Conservation (phyloP, 345 rosid species). For the Microthlaspi erraticum region DNA sequence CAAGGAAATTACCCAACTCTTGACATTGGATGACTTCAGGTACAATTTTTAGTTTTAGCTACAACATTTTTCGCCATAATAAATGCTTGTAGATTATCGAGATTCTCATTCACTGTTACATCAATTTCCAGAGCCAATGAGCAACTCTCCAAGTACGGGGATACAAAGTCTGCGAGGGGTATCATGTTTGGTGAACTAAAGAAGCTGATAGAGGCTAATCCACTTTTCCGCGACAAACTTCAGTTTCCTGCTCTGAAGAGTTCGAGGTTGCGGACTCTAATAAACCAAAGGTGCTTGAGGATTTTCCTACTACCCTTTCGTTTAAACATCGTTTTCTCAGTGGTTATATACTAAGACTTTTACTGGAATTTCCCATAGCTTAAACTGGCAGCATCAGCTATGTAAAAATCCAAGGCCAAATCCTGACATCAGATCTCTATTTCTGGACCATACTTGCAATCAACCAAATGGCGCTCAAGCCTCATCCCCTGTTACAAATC, state of each 20-base stretch:
- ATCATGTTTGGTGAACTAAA: slow-evolving; percentile 85
- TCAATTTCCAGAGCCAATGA: slow-evolving; percentile 72
- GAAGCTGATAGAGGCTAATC: slow-evolving; percentile 50
- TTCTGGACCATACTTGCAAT: slow-evolving; percentile 83
- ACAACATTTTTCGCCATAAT: slow-evolving; percentile 20
- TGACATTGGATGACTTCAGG: slow-evolving; percentile 88
- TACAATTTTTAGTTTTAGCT: slow-evolving; percentile 34
- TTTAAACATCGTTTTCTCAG: not conserved
- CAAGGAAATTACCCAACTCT: slow-evolving; percentile 82
- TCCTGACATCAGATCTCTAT: slow-evolving; percentile 83
- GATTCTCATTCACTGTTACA: slow-evolving; percentile 16
- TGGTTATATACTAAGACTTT: slow-evolving; percentile 1
- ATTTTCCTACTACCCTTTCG: slow-evolving; percentile 1
- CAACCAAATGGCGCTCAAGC: slow-evolving; percentile 74
- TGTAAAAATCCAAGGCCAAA: slow-evolving; percentile 81
- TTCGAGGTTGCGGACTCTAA: slow-evolving; percentile 78
- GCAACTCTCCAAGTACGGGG: slow-evolving; percentile 85
- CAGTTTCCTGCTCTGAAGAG: slow-evolving; percentile 81
- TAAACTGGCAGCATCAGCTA: slow-evolving; percentile 91
- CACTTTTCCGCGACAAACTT: slow-evolving; percentile 89
- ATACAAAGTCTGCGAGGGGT: slow-evolving; percentile 80
- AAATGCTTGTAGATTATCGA: not conserved
- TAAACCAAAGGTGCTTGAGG: slow-evolving; percentile 72
- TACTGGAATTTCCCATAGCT: slow-evolving; percentile 50
- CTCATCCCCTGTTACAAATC: slow-evolving; percentile 79